Evolutionary conservation across 2,329 filamentous ascomycete genomes (phyloP).

Genomic region (Xylariaceae sp.): DNA sequence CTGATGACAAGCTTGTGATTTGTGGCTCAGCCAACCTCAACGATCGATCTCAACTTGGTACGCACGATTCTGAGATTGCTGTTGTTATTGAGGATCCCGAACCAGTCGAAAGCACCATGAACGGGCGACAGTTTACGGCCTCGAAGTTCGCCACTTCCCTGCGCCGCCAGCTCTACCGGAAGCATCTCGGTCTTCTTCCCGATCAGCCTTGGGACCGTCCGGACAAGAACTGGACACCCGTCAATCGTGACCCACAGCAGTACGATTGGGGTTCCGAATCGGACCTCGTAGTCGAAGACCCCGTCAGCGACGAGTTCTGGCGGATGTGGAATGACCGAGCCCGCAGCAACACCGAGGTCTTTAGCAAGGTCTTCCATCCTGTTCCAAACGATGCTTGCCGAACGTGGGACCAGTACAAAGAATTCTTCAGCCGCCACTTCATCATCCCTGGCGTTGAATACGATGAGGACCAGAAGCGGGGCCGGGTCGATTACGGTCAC

Average conservation of each 20-base stretch:
- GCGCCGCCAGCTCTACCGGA: slow-evolving; percentile 81
- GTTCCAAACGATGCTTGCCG: slow-evolving; percentile 66
- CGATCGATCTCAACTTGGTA: slow-evolving; percentile 79
- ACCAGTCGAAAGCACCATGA: slow-evolving; percentile 67
- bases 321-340: slow-evolving; percentile 71
- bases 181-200: slow-evolving; percentile 81
- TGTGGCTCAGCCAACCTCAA: slow-evolving; percentile 90
- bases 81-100: slow-evolving; percentile 79
- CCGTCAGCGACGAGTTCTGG: slow-evolving; percentile 64
- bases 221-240: slow-evolving; percentile 72
- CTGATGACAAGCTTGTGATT: slow-evolving; percentile 80
- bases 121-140: slow-evolving; percentile 66
- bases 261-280: slow-evolving; percentile 67
- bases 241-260: slow-evolving; percentile 65
- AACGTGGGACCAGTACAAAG: slow-evolving; percentile 69
- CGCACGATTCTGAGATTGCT: slow-evolving; percentile 86
- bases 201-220: slow-evolving; percentile 65
- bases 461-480: slow-evolving; percentile 33
- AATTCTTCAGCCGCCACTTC: slow-evolving; percentile 67
- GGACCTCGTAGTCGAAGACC: slow-evolving; percentile 69
- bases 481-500: slow-evolving; percentile 74
- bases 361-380: slow-evolving; percentile 75
- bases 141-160: slow-evolving; percentile 75
- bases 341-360: slow-evolving; percentile 73
- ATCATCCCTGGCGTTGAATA: slow-evolving; percentile 45